Evolutionary conservation across 202 grass and related monocot species (phyloP).

Genomic region (Carex sylvatica): DNA sequence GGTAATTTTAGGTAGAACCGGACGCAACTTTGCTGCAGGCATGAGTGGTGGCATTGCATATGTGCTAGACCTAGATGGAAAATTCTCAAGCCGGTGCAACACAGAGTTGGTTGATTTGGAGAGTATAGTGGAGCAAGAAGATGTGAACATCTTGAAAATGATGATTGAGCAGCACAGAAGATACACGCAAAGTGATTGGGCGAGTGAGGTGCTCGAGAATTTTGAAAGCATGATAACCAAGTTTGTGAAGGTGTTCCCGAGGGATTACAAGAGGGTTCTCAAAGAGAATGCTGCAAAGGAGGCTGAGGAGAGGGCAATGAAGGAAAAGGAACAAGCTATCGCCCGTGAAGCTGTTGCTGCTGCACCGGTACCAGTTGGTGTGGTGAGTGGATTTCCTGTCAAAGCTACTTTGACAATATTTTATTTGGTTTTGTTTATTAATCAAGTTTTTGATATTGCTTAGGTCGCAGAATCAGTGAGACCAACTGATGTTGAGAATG

Average conservation of each 20-base stretch:
- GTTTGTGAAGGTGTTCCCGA: constrained; percentile 91
- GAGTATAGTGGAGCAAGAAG: constrained; percentile 77
- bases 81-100: constrained; percentile 69
- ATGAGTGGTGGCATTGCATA: constrained; percentile 97
- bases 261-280: constrained; percentile 89
- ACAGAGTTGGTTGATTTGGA: constrained; percentile 88
- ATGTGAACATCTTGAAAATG: constrained; percentile 78
- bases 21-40: constrained; percentile 95
- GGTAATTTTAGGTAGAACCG: constrained; percentile 89
- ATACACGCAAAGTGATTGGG: constrained; percentile 63
- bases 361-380: neutral
- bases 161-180: constrained; percentile 95
- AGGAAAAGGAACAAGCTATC: neutral
- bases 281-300: constrained; percentile 54
- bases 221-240: constrained; percentile 69
- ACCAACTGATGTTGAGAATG: constrained; percentile 61
- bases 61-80: constrained; percentile 91
- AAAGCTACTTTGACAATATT: constrained; percentile 29
- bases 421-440: constrained; percentile 14
- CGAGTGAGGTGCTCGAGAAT: constrained; percentile 63
- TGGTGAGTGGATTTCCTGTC: neutral
- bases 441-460: constrained; percentile 43
- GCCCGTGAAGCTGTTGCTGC: neutral
- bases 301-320: constrained; percentile 26
- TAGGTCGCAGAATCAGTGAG: constrained; percentile 39